Base-by-base conservation (phyloP, 805 yeast genomes). In the Yarrowia sp. region DNA sequence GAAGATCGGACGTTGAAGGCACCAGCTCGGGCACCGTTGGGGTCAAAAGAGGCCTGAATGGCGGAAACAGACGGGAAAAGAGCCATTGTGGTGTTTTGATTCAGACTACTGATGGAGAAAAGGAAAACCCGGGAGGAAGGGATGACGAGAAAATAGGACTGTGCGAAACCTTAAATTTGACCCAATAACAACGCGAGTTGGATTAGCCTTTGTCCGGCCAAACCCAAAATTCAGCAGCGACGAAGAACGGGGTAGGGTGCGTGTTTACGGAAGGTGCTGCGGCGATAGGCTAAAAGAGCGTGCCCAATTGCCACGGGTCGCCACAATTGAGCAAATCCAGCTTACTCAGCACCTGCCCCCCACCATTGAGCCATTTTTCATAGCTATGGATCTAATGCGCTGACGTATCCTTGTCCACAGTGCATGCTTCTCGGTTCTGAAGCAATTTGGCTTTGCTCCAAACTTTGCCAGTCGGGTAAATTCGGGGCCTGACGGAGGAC, bases 11-110 rank as follows among this genome's bases (percentile, higher is more conserved):
- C 74, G 63, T 61, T 63, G 64, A 66, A 62, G 29, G 69, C 38
- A 62, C 65, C 63, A 36, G 65, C 65, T 39, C 59, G 39, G 67
- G 69, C 70, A 33, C 71, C 71, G 64, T 70, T 71, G 63, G 77
- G 76, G 67, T 72, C 72, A 68, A 75, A 74, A 63, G 76, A 69
- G 49, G 74, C 70, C 72, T 69, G 66, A 61, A 75, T 66, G 67
- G 74, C 66, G 62, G 67, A 64, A 19, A 72, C 67, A 63, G 77
- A 72, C 21, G 78, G 78, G 72, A 75, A 75, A 61, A 74, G 70
- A 61, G 70, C 72, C 76, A 74, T 74, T 61, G 61, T 44, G 60
- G 14, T 44, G 62, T 21, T 42, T 39, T 60, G 46, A 41, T 35
- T 60, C 32, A 61, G 55, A 60, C 58, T 36, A 61, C 49, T 36